Evolutionary conservation across 192 early-diverging fungal species (phyloP).

Genomic region (Coemansia sp.): DNA sequence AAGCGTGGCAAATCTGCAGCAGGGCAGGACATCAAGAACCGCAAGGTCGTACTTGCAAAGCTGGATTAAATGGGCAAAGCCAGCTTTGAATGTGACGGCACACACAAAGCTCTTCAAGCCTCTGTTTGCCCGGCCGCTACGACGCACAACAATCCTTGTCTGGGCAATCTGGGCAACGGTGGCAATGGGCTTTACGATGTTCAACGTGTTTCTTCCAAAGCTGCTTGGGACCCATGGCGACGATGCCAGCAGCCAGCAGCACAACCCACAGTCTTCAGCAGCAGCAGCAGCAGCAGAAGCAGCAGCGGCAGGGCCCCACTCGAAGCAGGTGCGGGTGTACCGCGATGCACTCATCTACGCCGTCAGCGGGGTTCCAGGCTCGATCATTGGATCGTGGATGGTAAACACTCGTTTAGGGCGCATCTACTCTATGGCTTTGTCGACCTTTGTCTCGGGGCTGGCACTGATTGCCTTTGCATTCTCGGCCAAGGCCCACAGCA

Average conservation of each 20-base stretch:
- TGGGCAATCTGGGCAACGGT: slow-evolving; percentile 79
- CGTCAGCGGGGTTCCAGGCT: slow-evolving; percentile 76
- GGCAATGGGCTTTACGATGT: slow-evolving; percentile 81
- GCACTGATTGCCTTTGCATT: slow-evolving; percentile 69
- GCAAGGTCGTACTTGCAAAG: slow-evolving; percentile 7
- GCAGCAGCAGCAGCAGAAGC: neutral
- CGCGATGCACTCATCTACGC: slow-evolving; percentile 77
- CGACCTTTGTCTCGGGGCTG: slow-evolving; percentile 70
- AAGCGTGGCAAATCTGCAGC: neutral
- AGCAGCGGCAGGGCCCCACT: slow-evolving; percentile 12
- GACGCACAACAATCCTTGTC: slow-evolving; percentile 67
- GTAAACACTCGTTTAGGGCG: slow-evolving; percentile 75
- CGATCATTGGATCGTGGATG: slow-evolving; percentile 65
- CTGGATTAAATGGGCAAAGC: neutral
- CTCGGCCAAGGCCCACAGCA: slow-evolving; percentile 48
- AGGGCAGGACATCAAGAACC: neutral
- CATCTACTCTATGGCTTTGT: slow-evolving; percentile 76
- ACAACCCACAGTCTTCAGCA: neutral
- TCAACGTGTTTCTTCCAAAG: slow-evolving; percentile 84
- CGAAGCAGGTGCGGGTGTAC: slow-evolving; percentile 61
- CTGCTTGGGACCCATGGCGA: slow-evolving; percentile 60
- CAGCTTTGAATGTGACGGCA: slow-evolving; percentile 19
- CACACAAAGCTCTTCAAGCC: slow-evolving; percentile 47
- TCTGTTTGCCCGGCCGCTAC: slow-evolving; percentile 57
- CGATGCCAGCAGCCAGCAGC: neutral